Conservation (phyloP, 306 rosid species). For the Phaseolus lunatus region DNA sequence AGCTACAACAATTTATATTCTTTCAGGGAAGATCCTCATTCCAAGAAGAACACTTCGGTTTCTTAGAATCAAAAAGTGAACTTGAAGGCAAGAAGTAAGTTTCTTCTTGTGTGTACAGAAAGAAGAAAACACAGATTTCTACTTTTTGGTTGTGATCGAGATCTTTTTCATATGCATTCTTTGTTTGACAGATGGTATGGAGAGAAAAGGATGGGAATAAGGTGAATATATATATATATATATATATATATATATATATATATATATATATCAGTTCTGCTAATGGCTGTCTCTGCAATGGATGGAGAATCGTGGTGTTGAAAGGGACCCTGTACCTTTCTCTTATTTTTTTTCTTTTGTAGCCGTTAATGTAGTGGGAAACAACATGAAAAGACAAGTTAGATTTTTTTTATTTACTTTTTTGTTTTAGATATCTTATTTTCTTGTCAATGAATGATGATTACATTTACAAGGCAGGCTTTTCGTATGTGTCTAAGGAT, state of each 20-base stretch:
- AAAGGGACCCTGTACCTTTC: constrained; percentile 36
- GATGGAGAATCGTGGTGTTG: constrained; percentile 48
- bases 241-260: background rate
- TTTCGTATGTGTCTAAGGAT: constrained; percentile 33
- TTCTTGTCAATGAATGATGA: constrained; percentile 54
- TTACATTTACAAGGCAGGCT: constrained; percentile 49
- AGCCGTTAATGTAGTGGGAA: constrained; percentile 60
- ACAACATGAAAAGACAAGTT: constrained; percentile 55
- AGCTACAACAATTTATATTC: constrained; percentile 26
- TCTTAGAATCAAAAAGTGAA: constrained; percentile 66
- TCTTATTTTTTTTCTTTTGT: constrained; percentile 24
- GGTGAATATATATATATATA: constrained; percentile 20
- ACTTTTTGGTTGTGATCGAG: constrained; percentile 15
- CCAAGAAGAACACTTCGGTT: constrained; percentile 69
- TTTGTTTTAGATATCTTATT: constrained; percentile 54
- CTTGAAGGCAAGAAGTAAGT: constrained; percentile 68
- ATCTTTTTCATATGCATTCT: constrained; percentile 34
- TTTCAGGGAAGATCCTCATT: constrained; percentile 74
- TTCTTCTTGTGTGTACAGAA: background rate
- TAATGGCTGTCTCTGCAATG: constrained; percentile 37
- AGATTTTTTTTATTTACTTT: constrained; percentile 19
- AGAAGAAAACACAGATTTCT: background rate
- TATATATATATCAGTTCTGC: constrained; percentile 12
- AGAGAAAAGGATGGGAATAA: constrained; percentile 61
- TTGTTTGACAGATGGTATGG: constrained; percentile 71